Base-by-base conservation (phyloP, 2,329 filamentous ascomycete genomes). In the Fusarium penzigii region DNA sequence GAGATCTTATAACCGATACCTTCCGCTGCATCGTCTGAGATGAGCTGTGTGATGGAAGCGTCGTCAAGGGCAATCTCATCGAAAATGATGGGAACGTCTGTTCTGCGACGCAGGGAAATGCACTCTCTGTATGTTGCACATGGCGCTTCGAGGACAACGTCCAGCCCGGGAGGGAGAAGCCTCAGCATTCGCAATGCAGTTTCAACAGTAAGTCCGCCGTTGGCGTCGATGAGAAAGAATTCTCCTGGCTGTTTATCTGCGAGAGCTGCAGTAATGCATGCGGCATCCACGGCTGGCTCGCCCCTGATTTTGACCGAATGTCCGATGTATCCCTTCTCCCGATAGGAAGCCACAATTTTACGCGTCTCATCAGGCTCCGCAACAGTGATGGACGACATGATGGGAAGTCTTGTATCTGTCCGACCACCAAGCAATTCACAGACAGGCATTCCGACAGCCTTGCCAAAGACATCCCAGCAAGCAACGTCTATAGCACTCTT, bases 381-480 rank as follows among this genome's bases (percentile, higher is more conserved):
- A 32, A 62, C 48, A 13, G 46, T 52, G 29, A 62, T 59, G 32
- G 56, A 62, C 1, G 59, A 58, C 25, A 62, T 59, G 5, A 59
- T 52, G 29, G 56, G 51, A n/a, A 62, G 39, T 7, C 42, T 48
- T 6, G 44, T 32, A 7, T 52, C 46, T 10, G 56, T 59, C 16
- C 56, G 54, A 3, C 58, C 56, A 29, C 57, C 52, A 20, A 62
- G 52, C 6, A 62, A 43, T n/a, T 62, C 52, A 32, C 57, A 62
- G 7, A 62, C 55, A 14, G 59, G 57, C 17, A 62, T 46, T 9
- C 57, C 45, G 1, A 58, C 54, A 16, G 52, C 45, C 46, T 58
- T 62, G 29, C 58, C 49, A n/a, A 61, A 46, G 11, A 61, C 47
- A 16, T 62, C 56, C 59, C 56, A 61, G 42, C 58, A 61, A 14